A percentile compares a stretch with the other conserved stretches of the same genome.
These are phyloP conservation scores for Linum tenue DNA, from an alignment of 345 rosid species.

Conservation along the genomic window DNA sequence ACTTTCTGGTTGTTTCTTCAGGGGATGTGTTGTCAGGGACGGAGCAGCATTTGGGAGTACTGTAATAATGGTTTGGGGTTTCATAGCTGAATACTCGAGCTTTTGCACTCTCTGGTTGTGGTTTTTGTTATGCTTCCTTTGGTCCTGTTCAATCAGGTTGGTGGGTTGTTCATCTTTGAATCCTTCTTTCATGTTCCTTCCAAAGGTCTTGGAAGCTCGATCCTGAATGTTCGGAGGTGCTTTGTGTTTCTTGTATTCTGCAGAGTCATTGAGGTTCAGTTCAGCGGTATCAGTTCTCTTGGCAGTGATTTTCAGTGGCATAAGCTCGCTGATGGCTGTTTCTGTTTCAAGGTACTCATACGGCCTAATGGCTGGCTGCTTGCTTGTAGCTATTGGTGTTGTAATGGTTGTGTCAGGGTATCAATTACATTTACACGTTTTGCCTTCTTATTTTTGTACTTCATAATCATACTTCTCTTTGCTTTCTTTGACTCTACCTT, in stretches of 20 bases:
- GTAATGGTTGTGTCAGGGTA: conserved; percentile 74
- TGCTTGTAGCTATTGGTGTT: conserved; percentile 73
- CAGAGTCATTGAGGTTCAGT: conserved; percentile 56
- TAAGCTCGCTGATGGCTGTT: conserved; percentile 60
- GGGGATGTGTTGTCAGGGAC: conserved; percentile 83
- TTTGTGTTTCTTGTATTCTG: conserved; percentile 8
- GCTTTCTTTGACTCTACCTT: too few relatives aligned
- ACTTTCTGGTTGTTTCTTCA: conserved; percentile 16
- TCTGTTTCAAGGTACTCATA: conserved; percentile 44
- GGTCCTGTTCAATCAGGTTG: conserved; percentile 47
- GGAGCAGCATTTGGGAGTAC: conserved; percentile 57
- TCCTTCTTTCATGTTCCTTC: background rate
- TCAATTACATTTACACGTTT: too few relatives aligned
- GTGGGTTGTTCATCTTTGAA: conserved; percentile 25
- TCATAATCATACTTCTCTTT: too few relatives aligned
- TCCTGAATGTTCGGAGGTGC: conserved; percentile 10
- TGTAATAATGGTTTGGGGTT: conserved; percentile 82
- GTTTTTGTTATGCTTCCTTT: conserved; percentile 59
- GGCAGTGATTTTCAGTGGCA: conserved; percentile 60
- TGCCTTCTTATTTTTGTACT: too few relatives aligned
- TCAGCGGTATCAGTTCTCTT: conserved; percentile 58
- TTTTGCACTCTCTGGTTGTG: conserved; percentile 39
- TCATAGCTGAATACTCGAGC: conserved; percentile 81
- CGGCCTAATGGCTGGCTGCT: conserved; percentile 60
- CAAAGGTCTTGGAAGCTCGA: background rate